A percentile compares a stretch with the other conserved stretches of the same genome.
These are phyloP conservation scores for Cetraspora pellucida DNA, from an alignment of 192 early-diverging fungal species.

Conservation along the genomic window DNA sequence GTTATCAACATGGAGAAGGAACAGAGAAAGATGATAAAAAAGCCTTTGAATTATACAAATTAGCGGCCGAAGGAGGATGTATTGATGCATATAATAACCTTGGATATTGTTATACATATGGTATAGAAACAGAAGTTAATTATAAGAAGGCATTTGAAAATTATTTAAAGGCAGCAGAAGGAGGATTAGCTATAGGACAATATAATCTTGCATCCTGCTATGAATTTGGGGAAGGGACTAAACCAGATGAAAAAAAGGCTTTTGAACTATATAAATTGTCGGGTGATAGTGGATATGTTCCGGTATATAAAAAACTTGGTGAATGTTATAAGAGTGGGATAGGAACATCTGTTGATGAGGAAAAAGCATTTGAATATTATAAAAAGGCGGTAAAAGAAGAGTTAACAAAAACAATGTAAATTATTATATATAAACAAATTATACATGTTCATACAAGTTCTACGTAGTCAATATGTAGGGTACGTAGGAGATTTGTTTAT, in stretches of 20 bases:
- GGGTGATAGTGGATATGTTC: conserved; percentile 43
- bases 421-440: too few species aligned
- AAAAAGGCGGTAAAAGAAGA: too few species aligned
- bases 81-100: conserved; percentile 71
- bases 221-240: conserved; percentile 59
- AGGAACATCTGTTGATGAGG: too few species aligned
- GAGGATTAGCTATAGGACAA: conserved; percentile 57
- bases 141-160: conserved; percentile 57
- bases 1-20: conserved; percentile 62
- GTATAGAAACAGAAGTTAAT: conserved; percentile 52
- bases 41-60: conserved; percentile 62
- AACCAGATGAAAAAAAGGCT: conserved; percentile 63
- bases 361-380: too few species aligned
- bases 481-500: too few species aligned
- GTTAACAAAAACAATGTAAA: too few species aligned
- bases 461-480: too few species aligned
- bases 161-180: conserved; percentile 53
- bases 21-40: conserved; percentile 48
- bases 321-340: too few species aligned
- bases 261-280: conserved; percentile 54
- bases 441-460: too few species aligned
- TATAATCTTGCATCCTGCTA: conserved; percentile 62
- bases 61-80: not conserved
- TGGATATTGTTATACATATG: conserved; percentile 81
- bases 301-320: too few species aligned